phyloP scores from a whole-genome alignment of 2,329 filamentous ascomycete genomes.

The Arthroderma sp. region DNA sequence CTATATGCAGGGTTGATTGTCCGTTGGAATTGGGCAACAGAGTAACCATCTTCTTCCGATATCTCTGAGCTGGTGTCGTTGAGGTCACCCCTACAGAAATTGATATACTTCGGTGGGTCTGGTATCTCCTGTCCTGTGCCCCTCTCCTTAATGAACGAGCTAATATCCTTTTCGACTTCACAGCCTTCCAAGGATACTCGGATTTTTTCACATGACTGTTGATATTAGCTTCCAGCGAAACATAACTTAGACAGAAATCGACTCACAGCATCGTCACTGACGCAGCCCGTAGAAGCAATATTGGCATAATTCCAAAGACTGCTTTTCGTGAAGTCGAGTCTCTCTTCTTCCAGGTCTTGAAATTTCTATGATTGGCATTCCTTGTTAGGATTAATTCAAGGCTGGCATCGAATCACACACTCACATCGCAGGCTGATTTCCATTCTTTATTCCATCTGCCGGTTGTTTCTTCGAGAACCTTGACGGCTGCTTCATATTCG shows the following conservation, averaged over 20 bases:
- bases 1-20: slow-evolving; percentile 93
- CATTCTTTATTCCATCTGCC: slow-evolving; percentile 94
- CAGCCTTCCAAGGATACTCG: slow-evolving; percentile 84
- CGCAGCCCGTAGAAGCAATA: slow-evolving; percentile 90
- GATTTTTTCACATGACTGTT: slow-evolving; percentile 80
- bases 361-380: slow-evolving; percentile 57
- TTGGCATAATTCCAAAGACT: slow-evolving; percentile 98
- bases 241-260: neutral
- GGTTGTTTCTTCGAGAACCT: slow-evolving; percentile 87
- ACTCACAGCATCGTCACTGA: slow-evolving; percentile 73
- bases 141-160: slow-evolving; percentile 69
- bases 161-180: slow-evolving; percentile 93
- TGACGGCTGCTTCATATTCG: slow-evolving; percentile 88
- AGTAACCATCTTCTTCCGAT: slow-evolving; percentile 84
- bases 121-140: slow-evolving; percentile 97
- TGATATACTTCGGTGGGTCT: slow-evolving; percentile 94
- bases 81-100: slow-evolving; percentile 83
- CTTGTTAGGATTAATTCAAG: slow-evolving; percentile 13
- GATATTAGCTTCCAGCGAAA: slow-evolving; percentile 4
- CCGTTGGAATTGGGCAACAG: slow-evolving; percentile 87
- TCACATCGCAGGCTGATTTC: slow-evolving; percentile 78
- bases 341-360: slow-evolving; percentile 94
- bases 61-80: slow-evolving; percentile 68
- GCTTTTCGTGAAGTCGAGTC: slow-evolving; percentile 92
- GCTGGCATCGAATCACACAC: slow-evolving; percentile 9